Evolutionary conservation across 768 basidiomycete genomes (phyloP), one percentile per base, ranked within the genome.

Genomic region (Naganishia antarctica): DNA sequence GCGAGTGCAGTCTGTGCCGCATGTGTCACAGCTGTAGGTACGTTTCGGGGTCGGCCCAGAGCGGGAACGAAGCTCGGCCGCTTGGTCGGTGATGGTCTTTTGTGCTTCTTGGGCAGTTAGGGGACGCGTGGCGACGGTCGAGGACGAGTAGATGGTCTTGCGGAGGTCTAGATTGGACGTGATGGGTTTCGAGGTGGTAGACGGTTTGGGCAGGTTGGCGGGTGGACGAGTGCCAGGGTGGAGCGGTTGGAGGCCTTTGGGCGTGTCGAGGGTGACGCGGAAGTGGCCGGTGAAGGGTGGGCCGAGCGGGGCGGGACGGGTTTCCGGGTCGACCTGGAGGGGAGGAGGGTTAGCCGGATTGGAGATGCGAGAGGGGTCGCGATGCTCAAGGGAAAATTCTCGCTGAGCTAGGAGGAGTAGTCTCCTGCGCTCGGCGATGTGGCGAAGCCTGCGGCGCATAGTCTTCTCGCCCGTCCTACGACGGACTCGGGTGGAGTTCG

Each of bases 201-300:
- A 84, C 83, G 9, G 87, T 87, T 2, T 89, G 88, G 2, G 89
- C 85, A 76, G 91, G 45, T 70, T 70, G 72, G 29, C 71, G 67
- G 44, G 67, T 65, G 46, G 77, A 73, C 58, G 74, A 18, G 79
- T 78, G n/a, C 81, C 81, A 1, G 80, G 80, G 66, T 81, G 96
- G n/a, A 77, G 71, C 15, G 96, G 96, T 70, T 92, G 90, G 1
- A 99, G 83, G 15, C 96, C 96, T 48, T 91, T 89, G 32, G 96
- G 96, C 0, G 94, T 92, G 74, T 99, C 96, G 69, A 98, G 85
- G 60, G 96, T 86, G 73, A 99, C 90, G 64, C 96, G 88, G 85
- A 94, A 99, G 78, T 99, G 96, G 26, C 96, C 96, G 1, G 96
- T 98, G 79, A 97, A 98, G 26, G 96, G 96, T 23, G 96, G 96